phyloP scores from a whole-genome alignment of 2,329 filamentous ascomycete genomes.

The Monascus ruber region DNA sequence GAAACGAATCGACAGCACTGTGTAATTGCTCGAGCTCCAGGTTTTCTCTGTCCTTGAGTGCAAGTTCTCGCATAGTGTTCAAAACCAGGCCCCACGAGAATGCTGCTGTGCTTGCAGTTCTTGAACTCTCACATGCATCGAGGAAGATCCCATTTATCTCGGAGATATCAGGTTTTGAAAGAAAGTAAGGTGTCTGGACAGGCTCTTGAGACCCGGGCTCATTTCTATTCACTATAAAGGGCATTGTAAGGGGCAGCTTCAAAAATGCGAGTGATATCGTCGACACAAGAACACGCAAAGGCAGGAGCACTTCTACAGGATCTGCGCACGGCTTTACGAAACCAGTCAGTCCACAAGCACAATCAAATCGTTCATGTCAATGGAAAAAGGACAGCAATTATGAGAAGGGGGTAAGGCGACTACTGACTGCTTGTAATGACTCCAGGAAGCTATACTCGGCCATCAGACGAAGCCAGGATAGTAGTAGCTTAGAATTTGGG shows the following conservation, averaged over 20 bases:
- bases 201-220: constrained; percentile 12
- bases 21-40: constrained; percentile 33
- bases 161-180: constrained; percentile 57
- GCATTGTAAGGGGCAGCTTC: constrained; percentile 52
- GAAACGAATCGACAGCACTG: constrained; percentile 29
- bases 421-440: constrained; percentile 45
- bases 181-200: constrained; percentile 48
- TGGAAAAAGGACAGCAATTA: too few relatives aligned
- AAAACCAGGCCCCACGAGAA: constrained; percentile 75
- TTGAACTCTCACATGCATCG: constrained; percentile 44
- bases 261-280: constrained; percentile 62
- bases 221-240: constrained; percentile 34
- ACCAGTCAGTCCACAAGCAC: constrained; percentile 10
- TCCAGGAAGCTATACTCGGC: constrained; percentile 58
- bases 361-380: too few relatives aligned
- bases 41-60: constrained; percentile 49
- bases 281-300: constrained; percentile 58
- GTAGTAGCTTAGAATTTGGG: constrained; percentile 47
- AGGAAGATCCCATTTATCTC: constrained; percentile 63
- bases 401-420: too few relatives aligned
- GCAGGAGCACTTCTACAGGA: constrained; percentile 31
- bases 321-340: constrained; percentile 25
- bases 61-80: constrained; percentile 55
- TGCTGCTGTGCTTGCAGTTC: constrained; percentile 58
- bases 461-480: constrained; percentile 67